A percentile compares a stretch with the other conserved stretches of the same genome.
These are phyloP conservation scores for Fraxinus paxiana DNA, from an alignment of 305 asterid species.

Conservation along the genomic window DNA sequence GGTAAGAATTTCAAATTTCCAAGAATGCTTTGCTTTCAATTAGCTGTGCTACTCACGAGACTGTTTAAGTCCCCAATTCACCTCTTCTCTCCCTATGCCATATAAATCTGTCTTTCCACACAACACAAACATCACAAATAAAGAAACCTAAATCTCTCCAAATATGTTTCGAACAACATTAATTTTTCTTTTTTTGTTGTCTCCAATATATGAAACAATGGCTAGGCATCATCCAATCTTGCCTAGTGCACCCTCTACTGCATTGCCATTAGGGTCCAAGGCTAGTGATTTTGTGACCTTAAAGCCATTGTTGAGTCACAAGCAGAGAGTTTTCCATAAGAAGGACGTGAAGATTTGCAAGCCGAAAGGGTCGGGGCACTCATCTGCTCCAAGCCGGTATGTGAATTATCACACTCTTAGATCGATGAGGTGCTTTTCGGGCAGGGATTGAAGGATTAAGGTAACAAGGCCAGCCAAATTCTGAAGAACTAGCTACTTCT, in stretches of 20 bases:
- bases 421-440: conserved; percentile 37
- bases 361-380: conserved; percentile 67
- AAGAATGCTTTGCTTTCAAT: conserved; percentile 23
- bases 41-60: conserved; percentile 35
- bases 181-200: conserved; percentile 26
- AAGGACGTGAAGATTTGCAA: conserved; percentile 49
- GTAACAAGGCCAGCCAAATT: neutral
- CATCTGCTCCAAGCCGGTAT: conserved; percentile 80
- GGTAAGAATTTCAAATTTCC: conserved; percentile 5
- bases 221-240: conserved; percentile 41
- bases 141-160: conserved; percentile 19
- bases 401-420: conserved; percentile 54
- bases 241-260: conserved; percentile 62
- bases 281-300: conserved; percentile 13
- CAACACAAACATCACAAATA: neutral
- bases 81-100: conserved; percentile 16
- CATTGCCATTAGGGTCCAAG: neutral
- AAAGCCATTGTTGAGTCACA: conserved; percentile 37
- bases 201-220: conserved; percentile 30
- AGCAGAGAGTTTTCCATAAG: conserved; percentile 26
- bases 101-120: conserved; percentile 3
- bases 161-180: conserved; percentile 17
- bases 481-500: neutral
- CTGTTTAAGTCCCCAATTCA: conserved; percentile 40
- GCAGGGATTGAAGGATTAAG: neutral